Evolutionary conservation across 192 early-diverging fungal species (phyloP), one percentile per base, ranked within the genome.

Genomic region (Rhizophagus prolifer): DNA sequence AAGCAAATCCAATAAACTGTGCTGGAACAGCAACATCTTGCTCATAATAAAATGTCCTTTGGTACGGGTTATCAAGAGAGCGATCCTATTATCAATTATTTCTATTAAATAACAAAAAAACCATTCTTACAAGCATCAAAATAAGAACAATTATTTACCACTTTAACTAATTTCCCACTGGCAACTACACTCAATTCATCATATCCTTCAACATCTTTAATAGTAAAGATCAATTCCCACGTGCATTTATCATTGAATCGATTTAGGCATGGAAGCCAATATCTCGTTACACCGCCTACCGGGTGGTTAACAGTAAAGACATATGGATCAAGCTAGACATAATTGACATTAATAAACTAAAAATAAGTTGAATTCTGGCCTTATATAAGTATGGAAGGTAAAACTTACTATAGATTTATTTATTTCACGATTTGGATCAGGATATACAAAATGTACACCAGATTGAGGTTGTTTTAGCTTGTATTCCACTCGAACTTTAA

Each of bases 231-330:
- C 78, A 95, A 82, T 73, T 94, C 93, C 94, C 94, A 95, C 12
- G 93, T 94, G 28, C 86, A 89, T 69, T 90, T 76, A 34, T 90
- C 90, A 34, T 86, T 81, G 28, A 91, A 66, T 23, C 81, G 77
- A 77, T 95, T 94, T 50, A 94, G 74, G 68, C 94, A 95, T 16
- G 94, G 94, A 47, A 95, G 79, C 94, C 94, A 95, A 44, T 85
- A 68, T 8, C 94, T 88, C 9, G 93, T 87, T 23, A 83, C 82
- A 10, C 94, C 91, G 31, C 91, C 90, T 13, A 90, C 68, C 30
- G 90, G 84, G 34, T 86, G 86, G 66, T 92, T 89, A 66, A 90
- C 86, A 9, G 93, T 93, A 81, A 93, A 88, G 75, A 90, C 77
- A 81, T 85, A 84, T 58, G 82, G 86, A 36, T 81, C 78, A 16